Evolutionary conservation across 495 filamentous ascomycete genomes (phyloP), one percentile per base, ranked within the genome.

Genomic region (Lophiostoma macrostomum): DNA sequence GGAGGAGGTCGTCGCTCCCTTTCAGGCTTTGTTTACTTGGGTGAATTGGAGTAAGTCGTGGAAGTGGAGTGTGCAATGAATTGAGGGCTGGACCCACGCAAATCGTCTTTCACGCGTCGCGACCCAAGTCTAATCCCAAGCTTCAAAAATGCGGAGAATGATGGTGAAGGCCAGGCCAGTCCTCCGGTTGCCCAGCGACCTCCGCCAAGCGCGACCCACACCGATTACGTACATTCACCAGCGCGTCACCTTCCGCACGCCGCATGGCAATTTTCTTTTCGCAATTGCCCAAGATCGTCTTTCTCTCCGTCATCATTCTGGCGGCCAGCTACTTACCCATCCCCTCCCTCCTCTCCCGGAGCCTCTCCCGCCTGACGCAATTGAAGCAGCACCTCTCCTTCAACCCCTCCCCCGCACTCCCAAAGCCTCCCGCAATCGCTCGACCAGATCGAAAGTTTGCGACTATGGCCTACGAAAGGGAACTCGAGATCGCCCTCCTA

Each of bases 401-500:
- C 50, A 35, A 38, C 32, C 38, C 55, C 49, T 34, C 60, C 42
- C 41, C 28, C 29, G 39, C 32, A 18, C n/a, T 11, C 34, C 45
- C 28, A 24, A 42, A 29, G 13, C 16, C 35, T n/a, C 8, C 20
- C 19, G 29, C n/a, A 25, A 16, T 11, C 45, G 10, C 29, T 16
- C 7, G 22, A 25, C 18, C 16, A 14, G 50, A 41, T 18, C 36
- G 25, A 14, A 53, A 27, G 23, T 38, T 54, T 13, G 19, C 43
- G 8, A 48, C 41, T 20, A 63, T 56, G 50, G 13, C 61, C 37
- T 96, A 95, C 76, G 73, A 80, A 53, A 80, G 84, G 54, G 91
- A 97, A 74, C 84, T 91, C 56, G 76, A 84, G 60, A 79, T 94
- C 43, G 91, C 93, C 55, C 84, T 90, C 68, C 83, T 97, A 19